Base-by-base conservation (phyloP, 2,329 filamentous ascomycete genomes). In the Aspergillus thermomutatus region DNA sequence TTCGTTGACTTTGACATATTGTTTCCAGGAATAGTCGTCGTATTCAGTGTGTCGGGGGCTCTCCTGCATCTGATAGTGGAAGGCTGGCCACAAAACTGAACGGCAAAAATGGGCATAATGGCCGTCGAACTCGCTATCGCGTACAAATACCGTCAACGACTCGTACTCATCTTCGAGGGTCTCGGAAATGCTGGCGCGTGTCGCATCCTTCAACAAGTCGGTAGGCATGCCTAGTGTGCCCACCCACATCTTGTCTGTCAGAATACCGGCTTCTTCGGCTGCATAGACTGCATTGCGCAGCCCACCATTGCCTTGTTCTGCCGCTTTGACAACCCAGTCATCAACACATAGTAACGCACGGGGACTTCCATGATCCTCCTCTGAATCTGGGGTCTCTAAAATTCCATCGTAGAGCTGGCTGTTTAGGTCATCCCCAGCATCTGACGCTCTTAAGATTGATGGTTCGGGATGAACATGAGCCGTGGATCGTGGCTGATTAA, bases 41-140 rank as follows among this genome's bases (percentile, higher is more conserved):
- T 96, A 97, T 0, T 93, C 92, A 70, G 96, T 97, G 84, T 92
- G 96, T 79, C 96, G 95, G 41, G 93, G 92, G 69, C 93, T 93
- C 72, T 97, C 93, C 2, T 93, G 93, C 63, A 97, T 95, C 73
- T 96, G 92, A 74, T 97, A 97, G 75, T 97, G 92, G 75, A 97
- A 94, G 60, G 96, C 92, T 1, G 93, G 93, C 92, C 92, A 97
- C 8, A 97, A 80, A 51, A 97, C 95, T 8, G 93, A 90, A 77
- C 96, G 96, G 84, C 92, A 97, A 73, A 93, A 97, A 76, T 97
- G 92, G 14, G 88, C 84, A 69, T 97, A 97, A 75, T 96, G 92
- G 0, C 92, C 92, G 67, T 96, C 89, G 68, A 96, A 91, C 75
- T 97, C 92, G 71, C 89, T 91, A 77, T 97, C 93, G 59, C 86